Percentiles rank a stretch among this genome's conserved stretches.
Evolutionary conservation across 163 green algal genomes (phyloP).

Genomic region (Picocystis sp.): DNA sequence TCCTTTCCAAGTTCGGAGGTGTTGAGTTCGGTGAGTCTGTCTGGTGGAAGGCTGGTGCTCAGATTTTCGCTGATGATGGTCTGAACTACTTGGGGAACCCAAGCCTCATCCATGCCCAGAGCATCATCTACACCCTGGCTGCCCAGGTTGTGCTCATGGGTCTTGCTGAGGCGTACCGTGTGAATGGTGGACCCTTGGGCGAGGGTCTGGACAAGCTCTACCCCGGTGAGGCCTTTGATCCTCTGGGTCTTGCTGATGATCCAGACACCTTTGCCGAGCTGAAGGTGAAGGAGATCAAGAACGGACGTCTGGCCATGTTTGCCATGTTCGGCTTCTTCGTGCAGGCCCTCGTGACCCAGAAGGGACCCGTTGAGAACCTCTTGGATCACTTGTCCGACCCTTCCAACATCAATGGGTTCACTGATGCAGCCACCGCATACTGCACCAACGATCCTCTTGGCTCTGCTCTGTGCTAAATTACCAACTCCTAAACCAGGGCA

Average conservation of each 20-base stretch:
- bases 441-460: no score
- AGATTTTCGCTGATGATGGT: constrained; percentile 63
- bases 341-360: constrained; percentile 77
- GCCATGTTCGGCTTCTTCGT: constrained; percentile 72
- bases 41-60: constrained; percentile 70
- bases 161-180: constrained; percentile 73
- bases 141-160: constrained; percentile 75
- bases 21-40: constrained; percentile 31
- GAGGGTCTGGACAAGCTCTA: constrained; percentile 56
- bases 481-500: no score
- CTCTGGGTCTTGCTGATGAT: constrained; percentile 64
- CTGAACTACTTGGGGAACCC: constrained; percentile 79
- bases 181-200: constrained; percentile 41
- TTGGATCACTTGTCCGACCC: constrained; percentile 53
- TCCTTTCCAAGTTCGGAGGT: constrained; percentile 61
- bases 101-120: constrained; percentile 62
- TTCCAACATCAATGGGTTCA: constrained; percentile 45
- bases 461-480: no score
- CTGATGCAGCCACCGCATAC: constrained; percentile 29
- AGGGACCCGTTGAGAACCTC: constrained; percentile 53
- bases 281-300: constrained; percentile 80
- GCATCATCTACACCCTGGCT: constrained; percentile 50
- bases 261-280: constrained; percentile 62
- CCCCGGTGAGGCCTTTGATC: constrained; percentile 84
- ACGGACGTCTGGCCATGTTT: constrained; percentile 73